These are phyloP conservation scores for Globisporangium rhizosaccharum DNA, from an alignment of 352 stramenopile species.

Conservation along the genomic window DNA sequence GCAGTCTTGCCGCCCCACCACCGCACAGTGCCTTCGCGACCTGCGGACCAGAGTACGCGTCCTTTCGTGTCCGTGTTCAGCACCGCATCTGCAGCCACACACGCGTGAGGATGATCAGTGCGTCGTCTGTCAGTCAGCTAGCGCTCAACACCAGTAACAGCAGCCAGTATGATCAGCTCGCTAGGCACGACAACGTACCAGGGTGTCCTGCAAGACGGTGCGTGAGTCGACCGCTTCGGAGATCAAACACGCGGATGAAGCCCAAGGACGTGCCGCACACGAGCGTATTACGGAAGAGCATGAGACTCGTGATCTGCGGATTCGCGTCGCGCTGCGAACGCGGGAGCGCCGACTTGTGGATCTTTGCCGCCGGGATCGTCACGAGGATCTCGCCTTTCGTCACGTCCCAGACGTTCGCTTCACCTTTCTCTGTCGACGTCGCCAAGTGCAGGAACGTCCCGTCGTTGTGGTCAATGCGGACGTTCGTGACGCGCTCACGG, in stretches of 20 bases:
- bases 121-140: background rate
- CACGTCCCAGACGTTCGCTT: slow-evolving; percentile 85
- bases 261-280: slow-evolving; percentile 84
- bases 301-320: slow-evolving; percentile 83
- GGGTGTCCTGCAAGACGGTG: slow-evolving; percentile 81
- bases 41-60: slow-evolving; percentile 80
- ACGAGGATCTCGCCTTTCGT: slow-evolving; percentile 81
- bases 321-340: slow-evolving; percentile 53
- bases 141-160: background rate
- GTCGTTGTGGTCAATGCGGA: slow-evolving; percentile 79
- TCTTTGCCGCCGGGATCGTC: slow-evolving; percentile 72
- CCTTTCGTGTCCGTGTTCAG: slow-evolving; percentile 82
- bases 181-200: slow-evolving; percentile 27
- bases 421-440: slow-evolving; percentile 81
- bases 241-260: slow-evolving; percentile 85
- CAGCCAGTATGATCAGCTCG: too few species aligned
- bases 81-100: slow-evolving; percentile 47
- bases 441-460: slow-evolving; percentile 74
- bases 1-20: slow-evolving; percentile 88
- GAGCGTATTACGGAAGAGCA: slow-evolving; percentile 84
- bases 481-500: slow-evolving; percentile 71
- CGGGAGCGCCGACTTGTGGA: slow-evolving; percentile 77
- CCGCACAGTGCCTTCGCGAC: slow-evolving; percentile 73
- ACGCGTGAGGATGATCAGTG: slow-evolving; percentile 5
- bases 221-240: slow-evolving; percentile 71